Conservation (phyloP, 768 basidiomycete species). For the Cyclocybe aegerita region DNA sequence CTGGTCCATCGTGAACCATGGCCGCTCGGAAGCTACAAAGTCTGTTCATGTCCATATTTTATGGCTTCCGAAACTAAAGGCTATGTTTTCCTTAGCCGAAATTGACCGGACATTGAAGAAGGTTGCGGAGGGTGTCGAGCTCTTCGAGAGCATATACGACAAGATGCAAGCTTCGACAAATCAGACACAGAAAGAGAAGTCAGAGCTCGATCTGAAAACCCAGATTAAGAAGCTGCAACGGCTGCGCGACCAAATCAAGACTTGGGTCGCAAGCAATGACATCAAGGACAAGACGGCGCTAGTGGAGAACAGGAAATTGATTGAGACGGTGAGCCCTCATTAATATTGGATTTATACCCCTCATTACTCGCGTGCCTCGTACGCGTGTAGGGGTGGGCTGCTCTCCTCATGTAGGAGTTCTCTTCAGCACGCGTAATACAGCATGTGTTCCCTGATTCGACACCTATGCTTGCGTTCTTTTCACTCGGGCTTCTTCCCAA, state of each 20-base stretch:
- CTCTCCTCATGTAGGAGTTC: slow-evolving; percentile 12
- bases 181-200: slow-evolving; percentile 63
- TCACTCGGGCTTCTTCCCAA: slow-evolving; percentile 20
- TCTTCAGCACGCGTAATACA: slow-evolving; percentile 12
- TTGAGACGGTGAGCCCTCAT: slow-evolving; percentile 81
- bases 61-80: slow-evolving; percentile 1
- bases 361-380: neutral
- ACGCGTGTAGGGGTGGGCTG: slow-evolving; percentile 8
- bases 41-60: slow-evolving; percentile 28
- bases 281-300: slow-evolving; percentile 97
- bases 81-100: slow-evolving; percentile 63
- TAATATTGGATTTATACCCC: slow-evolving; percentile 12
- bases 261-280: slow-evolving; percentile 96
- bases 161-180: slow-evolving; percentile 97
- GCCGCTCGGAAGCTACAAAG: slow-evolving; percentile 91
- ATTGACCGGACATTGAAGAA: slow-evolving; percentile 99
- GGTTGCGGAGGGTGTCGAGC: slow-evolving; percentile 92
- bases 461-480: slow-evolving; percentile 17
- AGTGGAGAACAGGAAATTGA: slow-evolving; percentile 91
- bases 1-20: slow-evolving; percentile 47
- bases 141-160: slow-evolving; percentile 94
- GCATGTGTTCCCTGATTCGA: slow-evolving; percentile 12
- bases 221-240: slow-evolving; percentile 99
- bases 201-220: slow-evolving; percentile 58
- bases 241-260: slow-evolving; percentile 98